A percentile compares a stretch with the other conserved stretches of the same genome.
These are phyloP conservation scores for Diversispora epigaea DNA, from an alignment of 192 early-diverging fungal species.

Conservation along the genomic window DNA sequence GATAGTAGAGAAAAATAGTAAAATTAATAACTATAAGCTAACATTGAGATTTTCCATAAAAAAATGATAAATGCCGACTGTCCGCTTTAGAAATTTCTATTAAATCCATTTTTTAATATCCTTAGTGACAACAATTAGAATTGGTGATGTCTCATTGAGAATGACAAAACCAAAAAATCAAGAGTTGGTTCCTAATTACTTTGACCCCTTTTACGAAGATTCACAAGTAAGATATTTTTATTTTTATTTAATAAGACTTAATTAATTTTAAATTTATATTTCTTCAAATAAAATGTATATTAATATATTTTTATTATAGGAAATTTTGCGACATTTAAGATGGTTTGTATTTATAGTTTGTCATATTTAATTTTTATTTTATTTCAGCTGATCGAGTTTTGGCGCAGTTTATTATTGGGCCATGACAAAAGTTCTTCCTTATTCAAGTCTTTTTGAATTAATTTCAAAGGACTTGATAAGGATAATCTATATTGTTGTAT, in stretches of 20 bases:
- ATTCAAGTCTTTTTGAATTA: too few species aligned
- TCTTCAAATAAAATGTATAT: neutral
- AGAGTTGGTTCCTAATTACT: constrained; percentile 54
- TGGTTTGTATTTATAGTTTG: constrained; percentile 36
- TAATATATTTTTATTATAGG: constrained; percentile 23
- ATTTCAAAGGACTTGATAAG: too few species aligned
- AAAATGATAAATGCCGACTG: too few species aligned
- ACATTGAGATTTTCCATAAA: too few species aligned
- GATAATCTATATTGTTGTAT: too few species aligned
- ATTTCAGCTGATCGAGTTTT: neutral
- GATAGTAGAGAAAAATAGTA: neutral
- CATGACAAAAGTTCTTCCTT: too few species aligned
- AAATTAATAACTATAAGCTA: too few species aligned
- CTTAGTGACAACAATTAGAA: constrained; percentile 49
- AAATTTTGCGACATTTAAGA: constrained; percentile 44
- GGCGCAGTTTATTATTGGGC: too few species aligned
- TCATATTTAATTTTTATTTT: neutral
- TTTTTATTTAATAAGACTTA: neutral
- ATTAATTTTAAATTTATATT: neutral
- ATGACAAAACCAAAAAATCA: constrained; percentile 46
- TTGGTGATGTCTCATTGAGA: constrained; percentile 58
- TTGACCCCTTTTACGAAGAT: constrained; percentile 53
- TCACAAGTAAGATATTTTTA: constrained; percentile 49
- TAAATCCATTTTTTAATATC: neutral
- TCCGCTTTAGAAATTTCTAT: neutral